Evolutionary conservation across 169 alveolate genomes (phyloP).

Genomic region (Plasmodium vivax): DNA sequence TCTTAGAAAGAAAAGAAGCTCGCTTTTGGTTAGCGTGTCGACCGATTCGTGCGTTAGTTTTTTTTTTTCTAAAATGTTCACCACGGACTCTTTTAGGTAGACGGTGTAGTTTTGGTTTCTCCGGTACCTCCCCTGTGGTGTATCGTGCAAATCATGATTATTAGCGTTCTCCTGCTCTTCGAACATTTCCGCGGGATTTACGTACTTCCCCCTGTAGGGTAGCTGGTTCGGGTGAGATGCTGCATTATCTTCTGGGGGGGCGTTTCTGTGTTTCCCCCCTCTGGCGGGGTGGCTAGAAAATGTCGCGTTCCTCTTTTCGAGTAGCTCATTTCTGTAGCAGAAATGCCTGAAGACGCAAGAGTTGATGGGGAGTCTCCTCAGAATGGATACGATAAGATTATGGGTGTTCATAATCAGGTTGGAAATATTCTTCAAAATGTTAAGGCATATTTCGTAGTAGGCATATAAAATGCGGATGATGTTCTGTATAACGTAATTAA

Average conservation of each 20-base stretch:
- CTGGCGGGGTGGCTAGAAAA: background rate
- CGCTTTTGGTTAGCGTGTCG: conserved; percentile 35
- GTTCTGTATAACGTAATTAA: conserved; percentile 93
- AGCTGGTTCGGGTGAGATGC: background rate
- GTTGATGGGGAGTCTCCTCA: conserved; percentile 46
- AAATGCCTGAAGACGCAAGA: conserved; percentile 48
- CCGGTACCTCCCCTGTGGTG: background rate
- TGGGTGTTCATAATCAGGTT: conserved; percentile 86
- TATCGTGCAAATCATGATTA: background rate
- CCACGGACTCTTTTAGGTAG: conserved; percentile 58
- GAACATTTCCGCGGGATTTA: background rate
- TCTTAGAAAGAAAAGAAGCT: conserved; percentile 47
- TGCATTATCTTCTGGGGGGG: background rate
- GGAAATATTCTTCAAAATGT: conserved; percentile 84
- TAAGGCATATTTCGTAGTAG: conserved; percentile 91
- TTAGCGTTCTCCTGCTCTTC: background rate
- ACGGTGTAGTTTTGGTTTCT: conserved; percentile 52
- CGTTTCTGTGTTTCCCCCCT: background rate
- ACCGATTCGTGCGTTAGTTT: conserved; percentile 47
- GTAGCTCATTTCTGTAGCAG: conserved; percentile 50
- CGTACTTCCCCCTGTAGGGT: background rate
- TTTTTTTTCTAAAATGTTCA: conserved; percentile 54
- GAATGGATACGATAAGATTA: conserved; percentile 67
- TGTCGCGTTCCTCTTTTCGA: conserved; percentile 14
- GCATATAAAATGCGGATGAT: conserved; percentile 94